A percentile compares a stretch with the other conserved stretches of the same genome.
Conservation (phyloP, 2,329 filamentous ascomycete genomes). For the Sporothrix dimorphospora region DNA sequence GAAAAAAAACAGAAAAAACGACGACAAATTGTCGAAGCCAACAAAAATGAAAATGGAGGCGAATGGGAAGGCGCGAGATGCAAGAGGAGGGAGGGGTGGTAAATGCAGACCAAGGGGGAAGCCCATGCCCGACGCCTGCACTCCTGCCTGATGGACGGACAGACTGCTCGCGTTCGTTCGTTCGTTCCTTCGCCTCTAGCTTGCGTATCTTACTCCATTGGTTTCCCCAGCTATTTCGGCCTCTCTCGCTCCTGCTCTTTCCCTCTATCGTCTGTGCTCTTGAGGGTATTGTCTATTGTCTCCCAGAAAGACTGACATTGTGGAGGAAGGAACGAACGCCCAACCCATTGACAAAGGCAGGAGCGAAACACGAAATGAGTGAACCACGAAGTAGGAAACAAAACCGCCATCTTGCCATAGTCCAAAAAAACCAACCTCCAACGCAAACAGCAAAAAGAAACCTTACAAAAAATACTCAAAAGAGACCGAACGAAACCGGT, state of each 20-base stretch:
- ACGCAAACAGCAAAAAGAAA: not conserved
- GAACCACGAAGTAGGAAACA: not conserved
- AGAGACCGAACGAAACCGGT: not conserved
- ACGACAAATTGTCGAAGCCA: not conserved
- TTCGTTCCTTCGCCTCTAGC: slow-evolving; percentile 20
- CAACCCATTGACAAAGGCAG: not conserved
- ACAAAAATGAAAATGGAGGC: not conserved
- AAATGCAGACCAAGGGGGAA: slow-evolving; percentile 31
- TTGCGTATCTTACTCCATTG: slow-evolving; percentile 14
- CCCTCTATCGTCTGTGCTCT: not conserved
- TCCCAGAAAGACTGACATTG: not conserved
- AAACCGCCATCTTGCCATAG: not conserved
- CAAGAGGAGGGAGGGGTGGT: slow-evolving; percentile 16
- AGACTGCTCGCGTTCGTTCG: slow-evolving; percentile 13
- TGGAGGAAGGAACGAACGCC: not conserved
- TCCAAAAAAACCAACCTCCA: not conserved
- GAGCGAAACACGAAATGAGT: not conserved
- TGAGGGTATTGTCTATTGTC: not conserved
- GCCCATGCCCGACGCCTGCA: slow-evolving; percentile 51
- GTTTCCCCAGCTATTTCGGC: not conserved
- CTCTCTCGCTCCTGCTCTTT: not conserved
- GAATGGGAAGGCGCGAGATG: slow-evolving; percentile 1
- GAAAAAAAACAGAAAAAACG: not conserved
- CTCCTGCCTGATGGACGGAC: slow-evolving; percentile 49
- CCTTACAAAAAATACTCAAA: not conserved